Evolutionary conservation across 768 basidiomycete genomes (phyloP).

Genomic region (Xanthoconium stramineum): DNA sequence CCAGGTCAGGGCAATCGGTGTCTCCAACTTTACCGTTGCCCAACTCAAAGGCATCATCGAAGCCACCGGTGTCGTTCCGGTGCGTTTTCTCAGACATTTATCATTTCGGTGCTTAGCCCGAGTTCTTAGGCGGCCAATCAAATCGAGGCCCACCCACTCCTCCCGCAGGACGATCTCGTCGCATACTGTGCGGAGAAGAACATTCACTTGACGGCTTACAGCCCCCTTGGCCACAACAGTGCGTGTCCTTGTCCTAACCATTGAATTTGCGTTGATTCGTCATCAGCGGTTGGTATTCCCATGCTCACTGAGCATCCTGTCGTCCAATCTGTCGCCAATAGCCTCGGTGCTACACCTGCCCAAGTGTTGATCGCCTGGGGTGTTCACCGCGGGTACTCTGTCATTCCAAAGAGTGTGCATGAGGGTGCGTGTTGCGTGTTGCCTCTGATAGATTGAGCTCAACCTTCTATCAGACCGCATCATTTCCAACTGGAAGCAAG

Average conservation of each 20-base stretch:
- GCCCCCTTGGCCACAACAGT: slow-evolving; percentile 82
- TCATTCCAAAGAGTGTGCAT: slow-evolving; percentile 83
- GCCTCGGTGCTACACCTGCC: slow-evolving; percentile 63
- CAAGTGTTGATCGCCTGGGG: slow-evolving; percentile 87
- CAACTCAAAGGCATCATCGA: slow-evolving; percentile 64
- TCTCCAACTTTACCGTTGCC: slow-evolving; percentile 75
- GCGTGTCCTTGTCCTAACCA: slow-evolving; percentile 20
- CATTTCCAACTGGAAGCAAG: slow-evolving; percentile 73
- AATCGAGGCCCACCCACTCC: slow-evolving; percentile 78
- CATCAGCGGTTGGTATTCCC: slow-evolving; percentile 55
- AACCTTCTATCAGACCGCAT: slow-evolving; percentile 47
- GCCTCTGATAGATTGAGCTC: not conserved
- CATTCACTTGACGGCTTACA: slow-evolving; percentile 70
- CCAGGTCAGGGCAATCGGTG: slow-evolving; percentile 68
- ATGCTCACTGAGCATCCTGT: slow-evolving; percentile 65
- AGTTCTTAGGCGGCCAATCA: slow-evolving; percentile 60
- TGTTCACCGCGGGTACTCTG: slow-evolving; percentile 66
- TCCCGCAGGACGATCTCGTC: slow-evolving; percentile 72
- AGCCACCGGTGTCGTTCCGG: slow-evolving; percentile 72
- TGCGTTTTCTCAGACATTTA: slow-evolving; percentile 27
- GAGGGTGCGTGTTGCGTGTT: slow-evolving; percentile 37
- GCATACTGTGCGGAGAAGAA: slow-evolving; percentile 64
- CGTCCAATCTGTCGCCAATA: slow-evolving; percentile 60
- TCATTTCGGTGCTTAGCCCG: not conserved
- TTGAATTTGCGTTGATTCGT: not conserved